Conservation (phyloP, 352 stramenopile species). For the Phytophthora hibernalis region DNA sequence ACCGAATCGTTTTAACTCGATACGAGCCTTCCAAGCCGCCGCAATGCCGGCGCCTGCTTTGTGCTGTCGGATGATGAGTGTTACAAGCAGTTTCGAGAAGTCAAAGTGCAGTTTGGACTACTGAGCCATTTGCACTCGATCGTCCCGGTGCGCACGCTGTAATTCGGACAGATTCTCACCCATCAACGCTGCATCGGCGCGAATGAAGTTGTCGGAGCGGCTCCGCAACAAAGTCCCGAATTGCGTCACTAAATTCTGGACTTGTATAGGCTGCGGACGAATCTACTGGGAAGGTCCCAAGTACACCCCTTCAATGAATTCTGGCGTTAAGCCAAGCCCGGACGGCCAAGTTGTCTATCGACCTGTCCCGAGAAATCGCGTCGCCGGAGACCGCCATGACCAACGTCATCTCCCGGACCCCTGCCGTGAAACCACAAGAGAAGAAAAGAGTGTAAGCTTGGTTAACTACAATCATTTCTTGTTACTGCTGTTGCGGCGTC, state of each 20-base stretch:
- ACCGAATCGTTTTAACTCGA: conserved; percentile 66
- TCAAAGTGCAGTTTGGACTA: conserved; percentile 65
- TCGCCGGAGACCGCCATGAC: conserved; percentile 12
- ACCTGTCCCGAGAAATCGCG: conserved; percentile 28
- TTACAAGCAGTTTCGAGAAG: conserved; percentile 66
- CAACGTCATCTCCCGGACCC: conserved; percentile 23
- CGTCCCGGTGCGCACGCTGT: conserved; percentile 57
- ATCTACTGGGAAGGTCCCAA: conserved; percentile 84
- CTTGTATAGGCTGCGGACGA: conserved; percentile 59
- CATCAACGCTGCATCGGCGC: conserved; percentile 38
- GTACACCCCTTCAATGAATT: conserved; percentile 47
- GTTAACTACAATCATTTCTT: too few species aligned
- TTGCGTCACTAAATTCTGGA: conserved; percentile 51
- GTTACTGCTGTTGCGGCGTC: not conserved
- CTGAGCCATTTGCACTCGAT: conserved; percentile 39
- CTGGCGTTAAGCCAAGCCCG: not conserved
- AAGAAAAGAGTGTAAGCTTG: too few species aligned
- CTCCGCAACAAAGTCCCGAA: conserved; percentile 40
- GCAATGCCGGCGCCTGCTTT: conserved; percentile 60
- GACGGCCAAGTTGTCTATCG: conserved; percentile 32
- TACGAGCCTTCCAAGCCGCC: conserved; percentile 44
- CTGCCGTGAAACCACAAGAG: not conserved
- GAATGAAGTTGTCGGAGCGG: conserved; percentile 33
- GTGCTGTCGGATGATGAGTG: conserved; percentile 57
- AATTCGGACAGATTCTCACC: conserved; percentile 52